A percentile compares a stretch with the other conserved stretches of the same genome.
These are phyloP conservation scores for Pulveroboletus sp. DNA, from an alignment of 768 basidiomycete species.

Conservation along the genomic window DNA sequence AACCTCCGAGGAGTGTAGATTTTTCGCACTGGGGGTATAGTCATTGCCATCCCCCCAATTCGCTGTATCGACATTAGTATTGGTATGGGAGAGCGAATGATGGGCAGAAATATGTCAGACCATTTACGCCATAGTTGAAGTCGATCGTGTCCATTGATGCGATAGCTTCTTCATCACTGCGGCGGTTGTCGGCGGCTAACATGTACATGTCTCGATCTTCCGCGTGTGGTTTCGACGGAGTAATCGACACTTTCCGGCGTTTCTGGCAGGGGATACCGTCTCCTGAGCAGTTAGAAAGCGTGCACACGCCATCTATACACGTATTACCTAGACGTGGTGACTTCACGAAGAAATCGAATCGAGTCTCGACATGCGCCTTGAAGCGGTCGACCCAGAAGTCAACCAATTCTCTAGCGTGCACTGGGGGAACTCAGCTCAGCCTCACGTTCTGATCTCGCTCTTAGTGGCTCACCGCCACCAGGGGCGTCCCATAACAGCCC, in stretches of 20 bases:
- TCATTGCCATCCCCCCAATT: constrained; percentile 20
- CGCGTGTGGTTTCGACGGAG: background rate
- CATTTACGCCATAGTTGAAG: constrained; percentile 21
- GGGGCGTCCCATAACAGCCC: constrained; percentile 67
- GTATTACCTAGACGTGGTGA: constrained; percentile 11
- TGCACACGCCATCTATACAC: background rate
- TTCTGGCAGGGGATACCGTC: constrained; percentile 43
- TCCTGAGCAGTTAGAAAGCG: constrained; percentile 16
- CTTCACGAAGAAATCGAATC: constrained; percentile 31
- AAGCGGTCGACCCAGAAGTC: constrained; percentile 75
- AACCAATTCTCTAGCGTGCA: constrained; percentile 59
- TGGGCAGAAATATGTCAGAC: constrained; percentile 11
- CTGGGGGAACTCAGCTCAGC: constrained; percentile 33
- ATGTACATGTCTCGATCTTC: background rate
- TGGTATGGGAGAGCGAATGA: constrained; percentile 2
- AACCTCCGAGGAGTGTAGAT: constrained; percentile 61
- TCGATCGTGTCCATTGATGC: constrained; percentile 14
- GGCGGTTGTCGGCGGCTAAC: constrained; percentile 11
- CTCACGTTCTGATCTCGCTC: background rate
- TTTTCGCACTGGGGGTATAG: constrained; percentile 12
- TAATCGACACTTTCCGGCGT: constrained; percentile 37
- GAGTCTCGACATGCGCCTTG: constrained; percentile 64
- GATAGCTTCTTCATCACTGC: constrained; percentile 3
- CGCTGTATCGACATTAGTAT: constrained; percentile 15
- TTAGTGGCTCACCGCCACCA: constrained; percentile 46